Conservation (phyloP, 2,329 filamentous ascomycete genomes). For the Hymenoscyphus scutula region DNA sequence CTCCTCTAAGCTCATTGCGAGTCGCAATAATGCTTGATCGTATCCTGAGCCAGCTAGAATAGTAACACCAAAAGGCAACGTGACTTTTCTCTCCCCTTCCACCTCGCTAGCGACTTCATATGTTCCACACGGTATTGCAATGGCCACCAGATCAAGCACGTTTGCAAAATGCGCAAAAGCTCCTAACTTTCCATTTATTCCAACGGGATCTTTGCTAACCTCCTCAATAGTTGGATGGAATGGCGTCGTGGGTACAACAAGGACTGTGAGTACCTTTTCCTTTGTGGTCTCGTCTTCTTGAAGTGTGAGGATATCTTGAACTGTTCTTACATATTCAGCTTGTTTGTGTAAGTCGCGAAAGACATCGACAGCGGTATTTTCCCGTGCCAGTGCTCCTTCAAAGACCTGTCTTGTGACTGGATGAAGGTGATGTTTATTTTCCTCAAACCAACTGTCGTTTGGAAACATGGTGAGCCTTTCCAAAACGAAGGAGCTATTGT, state of each 20-base stretch:
- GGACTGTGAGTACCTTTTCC: constrained; percentile 37
- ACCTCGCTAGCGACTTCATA: constrained; percentile 23
- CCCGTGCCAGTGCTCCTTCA: constrained; percentile 38
- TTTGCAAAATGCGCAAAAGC: constrained; percentile 54
- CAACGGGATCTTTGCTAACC: constrained; percentile 49
- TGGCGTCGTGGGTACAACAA: constrained; percentile 53
- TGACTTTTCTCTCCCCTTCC: constrained; percentile 18
- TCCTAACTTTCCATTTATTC: constrained; percentile 47
- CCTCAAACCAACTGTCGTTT: constrained; percentile 40
- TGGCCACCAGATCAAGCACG: constrained; percentile 50
- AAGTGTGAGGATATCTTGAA: constrained; percentile 40
- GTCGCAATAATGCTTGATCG: constrained; percentile 41
- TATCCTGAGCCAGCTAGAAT: constrained; percentile 41
- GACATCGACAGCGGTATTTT: constrained; percentile 45
- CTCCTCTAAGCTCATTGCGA: constrained; percentile 35
- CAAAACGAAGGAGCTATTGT: constrained; percentile 51
- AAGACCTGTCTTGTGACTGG: constrained; percentile 49
- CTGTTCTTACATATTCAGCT: constrained; percentile 42
- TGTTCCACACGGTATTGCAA: constrained; percentile 35
- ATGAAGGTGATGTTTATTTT: constrained; percentile 49
- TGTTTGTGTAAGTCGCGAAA: constrained; percentile 49
- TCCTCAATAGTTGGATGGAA: constrained; percentile 47
- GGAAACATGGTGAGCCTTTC: constrained; percentile 46
- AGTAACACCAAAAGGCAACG: constrained; percentile 45
- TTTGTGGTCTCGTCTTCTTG: constrained; percentile 15